Evolutionary conservation across 2,329 filamentous ascomycete genomes (phyloP), one percentile per base, ranked within the genome.

Genomic region (Pseudodiploospora longispora): DNA sequence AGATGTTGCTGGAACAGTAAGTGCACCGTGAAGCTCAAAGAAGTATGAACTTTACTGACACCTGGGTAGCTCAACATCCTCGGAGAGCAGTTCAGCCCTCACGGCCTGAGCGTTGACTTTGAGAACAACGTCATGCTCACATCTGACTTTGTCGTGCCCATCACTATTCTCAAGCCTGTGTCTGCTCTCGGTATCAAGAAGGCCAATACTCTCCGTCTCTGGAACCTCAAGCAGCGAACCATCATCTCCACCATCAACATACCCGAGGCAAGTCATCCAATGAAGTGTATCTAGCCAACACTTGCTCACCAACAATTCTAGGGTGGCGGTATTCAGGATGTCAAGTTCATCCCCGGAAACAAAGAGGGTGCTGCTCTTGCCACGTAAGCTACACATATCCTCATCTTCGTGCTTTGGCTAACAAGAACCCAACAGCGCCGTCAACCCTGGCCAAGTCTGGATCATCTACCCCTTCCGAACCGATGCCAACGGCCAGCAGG

Each of bases 301-400:
- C 19, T 19, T 19, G 19, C 19, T 19, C 19, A 19, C 19, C 19
- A 19, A 19, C 19, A 19, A 19, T 19, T 19, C 30, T n/a, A 67
- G 62, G 75, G 76, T 32, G 67, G 69, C 35, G 78, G 78, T 48
- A 81, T 82, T 41, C 77, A 82, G 54, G 78, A 82, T 50, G 74
- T 82, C 55, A 82, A 82, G 59, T 80, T 81, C 62, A 82, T 82
- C 49, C 78, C 78, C 1, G 73, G 74, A 6, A 76, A 82, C 65
- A 55, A 64, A 6, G 77, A 82, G 49, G 66, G 65, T 31, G 78
- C 77, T 30, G 78, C 77, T 8, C 63, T 82, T 27, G 77, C 78
- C 6, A 80, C 76, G 59, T 60, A 44, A 54, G 59, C 48, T 4
- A 2, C 9, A 2, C 8, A 5, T 33, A 27, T 19, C 19, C 19